Evolutionary conservation across 1,139 yeast species (phyloP), one percentile per base, ranked within the genome.

Genomic region (Zygoascus meyerae): DNA sequence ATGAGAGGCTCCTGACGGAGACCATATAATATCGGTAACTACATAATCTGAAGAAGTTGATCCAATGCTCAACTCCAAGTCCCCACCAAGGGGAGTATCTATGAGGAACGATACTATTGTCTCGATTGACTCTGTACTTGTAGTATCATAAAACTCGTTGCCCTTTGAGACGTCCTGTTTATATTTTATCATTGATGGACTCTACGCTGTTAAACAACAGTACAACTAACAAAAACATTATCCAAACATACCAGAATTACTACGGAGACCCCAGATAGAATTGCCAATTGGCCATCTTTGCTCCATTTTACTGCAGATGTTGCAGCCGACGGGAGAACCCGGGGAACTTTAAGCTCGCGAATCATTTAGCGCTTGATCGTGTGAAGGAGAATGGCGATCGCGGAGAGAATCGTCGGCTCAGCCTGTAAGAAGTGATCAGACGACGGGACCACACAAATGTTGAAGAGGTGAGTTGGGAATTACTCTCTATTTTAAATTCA

Each of bases 301-400:
- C 58, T 54, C 61, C 61, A 57, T 33, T 46, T 46, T 26, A 52
- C 29, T 14, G 57, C 61, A 8, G 53, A 52, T 6, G 52, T 50
- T 5, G 52, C 49, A 18, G 51, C 41, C 5, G 56, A 44, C 28
- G 54, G 46, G 8, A 44, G 46, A 11, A 53, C 47, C 26, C 60
- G 50, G 12, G 51, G 48, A 14, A 55, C 17, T 43, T 54, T 55
- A 31, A 57, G 46, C 41, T 54, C 57, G 30, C 48, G 45, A n/a
- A 46, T 45, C 55, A 52, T 50, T 16, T n/a, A 12, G 35, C 15
- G 15, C n/a, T 10, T 34, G 37, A 14, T n/a, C n/a, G n/a, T 34
- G 26, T 30, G 18, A 10, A 11, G 35, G 40, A 11, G 29, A 31
- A 31, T 31, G n/a, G 5, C 14, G 14, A 10, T 12, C 33, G 5